Percentiles rank a stretch among this genome's conserved stretches.
Conservation (phyloP, 352 stramenopile genomes). For the Phytophthora crassamura region DNA sequence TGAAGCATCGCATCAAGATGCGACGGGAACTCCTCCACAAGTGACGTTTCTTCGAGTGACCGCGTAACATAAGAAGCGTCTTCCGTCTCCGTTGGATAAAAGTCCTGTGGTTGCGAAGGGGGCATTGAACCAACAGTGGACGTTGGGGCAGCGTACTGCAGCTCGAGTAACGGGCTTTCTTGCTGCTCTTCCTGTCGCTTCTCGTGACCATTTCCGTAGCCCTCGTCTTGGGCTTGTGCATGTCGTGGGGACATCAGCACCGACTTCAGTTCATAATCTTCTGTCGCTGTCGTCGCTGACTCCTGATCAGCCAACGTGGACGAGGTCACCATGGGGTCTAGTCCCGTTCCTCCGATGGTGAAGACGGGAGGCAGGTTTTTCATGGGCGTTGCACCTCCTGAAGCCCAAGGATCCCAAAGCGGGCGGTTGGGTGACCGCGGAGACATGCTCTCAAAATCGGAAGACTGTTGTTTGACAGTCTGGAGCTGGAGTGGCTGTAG, state of each 20-base stretch:
- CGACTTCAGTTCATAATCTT: constrained; percentile 44
- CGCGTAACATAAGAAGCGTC: not conserved
- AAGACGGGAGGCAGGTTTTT: constrained; percentile 44
- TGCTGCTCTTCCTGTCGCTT: constrained; percentile 10
- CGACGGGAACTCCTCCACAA: constrained; percentile 3
- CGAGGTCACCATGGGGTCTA: constrained; percentile 31
- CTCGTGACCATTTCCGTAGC: not conserved
- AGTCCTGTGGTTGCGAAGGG: constrained; percentile 5
- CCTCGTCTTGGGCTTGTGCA: constrained; percentile 20
- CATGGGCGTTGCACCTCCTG: constrained; percentile 42
- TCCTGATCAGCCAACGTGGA: constrained; percentile 24
- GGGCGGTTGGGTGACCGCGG: constrained; percentile 37
- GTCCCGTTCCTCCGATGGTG: constrained; percentile 34
- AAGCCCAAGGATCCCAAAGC: constrained; percentile 58
- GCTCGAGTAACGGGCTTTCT: not conserved
- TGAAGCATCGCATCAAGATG: constrained; percentile 11
- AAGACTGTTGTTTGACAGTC: constrained; percentile 11
- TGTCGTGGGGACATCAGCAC: constrained; percentile 40
- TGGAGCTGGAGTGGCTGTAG: constrained; percentile 7
- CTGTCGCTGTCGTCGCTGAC: constrained; percentile 1
- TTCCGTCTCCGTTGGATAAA: not conserved
- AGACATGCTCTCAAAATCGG: constrained; percentile 17
- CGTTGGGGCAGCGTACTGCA: constrained; percentile 10
- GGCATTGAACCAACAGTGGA: constrained; percentile 18
- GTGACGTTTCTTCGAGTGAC: not conserved